Evolutionary conservation across 83 land plant species (phyloP).

Genomic region (Picea mariana): DNA sequence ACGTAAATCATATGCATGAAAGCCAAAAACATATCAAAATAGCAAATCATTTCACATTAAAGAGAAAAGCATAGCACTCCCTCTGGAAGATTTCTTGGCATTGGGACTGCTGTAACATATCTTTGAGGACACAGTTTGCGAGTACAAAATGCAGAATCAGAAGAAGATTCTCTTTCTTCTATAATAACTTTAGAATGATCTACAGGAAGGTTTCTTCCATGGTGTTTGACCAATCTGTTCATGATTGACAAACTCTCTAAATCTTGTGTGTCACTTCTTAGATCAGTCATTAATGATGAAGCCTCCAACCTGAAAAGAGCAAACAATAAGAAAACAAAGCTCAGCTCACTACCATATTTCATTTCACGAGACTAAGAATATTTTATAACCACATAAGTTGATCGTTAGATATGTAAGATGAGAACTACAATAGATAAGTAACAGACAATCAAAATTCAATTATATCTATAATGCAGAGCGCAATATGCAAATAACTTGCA

Average conservation of each 20-base stretch:
- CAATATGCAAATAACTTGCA: no score
- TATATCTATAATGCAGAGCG: no score
- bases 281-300: slow-evolving; percentile 38
- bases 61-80: slow-evolving; percentile 67
- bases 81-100: slow-evolving; percentile 68
- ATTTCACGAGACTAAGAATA: not conserved
- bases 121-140: slow-evolving; percentile 42
- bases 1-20: slow-evolving; percentile 8
- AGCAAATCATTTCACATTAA: slow-evolving; percentile 27
- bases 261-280: slow-evolving; percentile 61
- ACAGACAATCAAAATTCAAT: no score
- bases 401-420: not conserved
- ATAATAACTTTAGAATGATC: not conserved
- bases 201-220: slow-evolving; percentile 38
- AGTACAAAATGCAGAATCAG: slow-evolving; percentile 19
- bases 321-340: not conserved
- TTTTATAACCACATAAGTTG: not conserved
- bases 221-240: slow-evolving; percentile 64
- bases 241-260: slow-evolving; percentile 63
- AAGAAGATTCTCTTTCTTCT: slow-evolving; percentile 21
- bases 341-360: not conserved
- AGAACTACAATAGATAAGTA: not conserved
- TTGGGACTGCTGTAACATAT: slow-evolving; percentile 58
- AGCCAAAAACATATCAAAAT: not conserved
- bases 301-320: slow-evolving; percentile 50